Percentiles rank a stretch among this genome's conserved stretches.
phyloP scores from a whole-genome alignment of 2,329 filamentous ascomycete genomes.

The Aureobasidium musti region DNA sequence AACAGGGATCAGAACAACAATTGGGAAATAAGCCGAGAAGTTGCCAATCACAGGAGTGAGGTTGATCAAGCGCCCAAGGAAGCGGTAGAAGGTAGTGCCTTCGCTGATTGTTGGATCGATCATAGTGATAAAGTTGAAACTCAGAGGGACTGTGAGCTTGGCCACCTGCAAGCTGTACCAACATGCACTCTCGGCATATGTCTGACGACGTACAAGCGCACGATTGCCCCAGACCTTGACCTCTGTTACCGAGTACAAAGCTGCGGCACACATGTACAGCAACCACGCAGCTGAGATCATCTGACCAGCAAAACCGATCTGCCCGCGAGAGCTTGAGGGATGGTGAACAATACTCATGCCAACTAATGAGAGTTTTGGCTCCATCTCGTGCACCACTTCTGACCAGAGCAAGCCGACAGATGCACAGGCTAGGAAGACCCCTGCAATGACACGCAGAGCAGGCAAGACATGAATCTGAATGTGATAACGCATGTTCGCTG shows the following conservation, averaged over 20 bases:
- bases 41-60: constrained; percentile 78
- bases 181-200: constrained; percentile 87
- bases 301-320: constrained; percentile 85
- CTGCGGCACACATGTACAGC: constrained; percentile 91
- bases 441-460: constrained; percentile 63
- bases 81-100: constrained; percentile 81
- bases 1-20: constrained; percentile 83
- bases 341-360: constrained; percentile 72
- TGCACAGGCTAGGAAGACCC: constrained; percentile 68
- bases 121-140: constrained; percentile 97
- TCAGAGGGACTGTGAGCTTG: constrained; percentile 85
- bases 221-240: constrained; percentile 98
- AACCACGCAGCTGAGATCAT: constrained; percentile 84
- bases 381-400: constrained; percentile 80
- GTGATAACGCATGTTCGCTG: constrained; percentile 77
- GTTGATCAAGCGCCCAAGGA: constrained; percentile 80
- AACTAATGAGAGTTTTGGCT: constrained; percentile 71
- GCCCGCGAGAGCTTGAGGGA: constrained; percentile 67
- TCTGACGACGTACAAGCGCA: constrained; percentile 85
- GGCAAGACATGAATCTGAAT: constrained; percentile 75
- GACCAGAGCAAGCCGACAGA: constrained; percentile 90
- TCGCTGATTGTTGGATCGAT: constrained; percentile 70
- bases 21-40: constrained; percentile 86
- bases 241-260: constrained; percentile 83
- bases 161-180: constrained; percentile 96